Evolutionary conservation across 169 alveolate species (phyloP), one percentile per base, ranked within the genome.

Genomic region (Eimeria brunetti): DNA sequence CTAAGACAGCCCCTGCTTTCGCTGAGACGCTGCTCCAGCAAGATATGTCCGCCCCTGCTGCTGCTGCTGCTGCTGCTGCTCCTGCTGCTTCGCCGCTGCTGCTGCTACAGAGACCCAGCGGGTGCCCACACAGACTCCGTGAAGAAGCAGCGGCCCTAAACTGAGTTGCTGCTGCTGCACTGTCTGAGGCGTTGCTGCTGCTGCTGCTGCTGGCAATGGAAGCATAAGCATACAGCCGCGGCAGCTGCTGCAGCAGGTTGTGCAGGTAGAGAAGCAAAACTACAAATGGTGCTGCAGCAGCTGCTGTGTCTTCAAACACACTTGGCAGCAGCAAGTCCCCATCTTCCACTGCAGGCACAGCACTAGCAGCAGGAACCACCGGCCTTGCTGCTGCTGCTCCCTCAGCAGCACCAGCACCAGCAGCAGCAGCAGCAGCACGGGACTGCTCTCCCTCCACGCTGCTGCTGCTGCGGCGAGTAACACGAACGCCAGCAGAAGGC

Each of bases 1-100:
- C 88, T 53, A 91, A 84, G 58, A 91, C 84, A 8, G 89, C 89
- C 73, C 89, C 89, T 8, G 89, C 89, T n/a, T 81, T 81, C 20
- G 89, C 51, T 30, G 89, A 49, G 1, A 81, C 89, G 89, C 89
- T 81, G 56, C 89, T 81, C 89, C 89, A 81, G 51, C 89, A 81
- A 27, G 89, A n/a, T 24, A 81, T 51, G 44, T 81, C 89, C 9
- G 73, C 53, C 62, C 49, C 89, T n/a, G 71, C 89, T 49, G 67
- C 67, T 22, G 89, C 71, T 12, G 73, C 30, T 49, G 67, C 89
- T 46, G n/a, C n/a, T n/a, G n/a, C n/a, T n/a, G n/a, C n/a, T n/a
- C n/a, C n/a, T n/a, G 69, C 73, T 53, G 89, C 41, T 30, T 46
- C 71, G 46, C 73, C 51, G 89, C 46, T 33, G 71, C 49, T 81